Percentiles rank a stretch among this genome's conserved stretches.
Conservation (phyloP, 768 basidiomycete species). For the Kwoniella dendrophila region DNA sequence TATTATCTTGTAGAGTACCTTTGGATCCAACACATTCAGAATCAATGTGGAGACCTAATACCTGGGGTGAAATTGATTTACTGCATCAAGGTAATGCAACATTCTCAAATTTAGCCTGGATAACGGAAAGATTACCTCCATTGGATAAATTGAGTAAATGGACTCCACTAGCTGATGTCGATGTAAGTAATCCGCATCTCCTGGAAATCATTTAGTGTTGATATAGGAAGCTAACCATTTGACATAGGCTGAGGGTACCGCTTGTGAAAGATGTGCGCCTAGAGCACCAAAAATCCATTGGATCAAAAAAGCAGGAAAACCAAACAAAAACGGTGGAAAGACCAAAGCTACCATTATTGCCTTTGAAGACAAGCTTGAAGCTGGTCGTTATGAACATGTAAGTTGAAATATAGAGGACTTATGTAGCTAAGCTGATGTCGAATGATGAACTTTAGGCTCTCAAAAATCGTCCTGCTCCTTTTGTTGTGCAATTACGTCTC, state of each 20-base stretch:
- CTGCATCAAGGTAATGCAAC: conserved; percentile 74
- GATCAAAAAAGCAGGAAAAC: conserved; percentile 59
- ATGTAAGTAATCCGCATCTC: conserved; percentile 46
- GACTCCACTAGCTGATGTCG: conserved; percentile 63
- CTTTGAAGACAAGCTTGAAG: conserved; percentile 80
- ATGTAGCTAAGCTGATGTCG: conserved; percentile 5
- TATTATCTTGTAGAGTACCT: conserved; percentile 75
- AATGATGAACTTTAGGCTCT: conserved; percentile 58
- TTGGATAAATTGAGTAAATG: conserved; percentile 72
- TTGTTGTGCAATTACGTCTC: conserved; percentile 72
- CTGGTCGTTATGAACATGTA: conserved; percentile 80
- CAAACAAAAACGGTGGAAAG: conserved; percentile 47
- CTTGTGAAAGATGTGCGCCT: conserved; percentile 82
- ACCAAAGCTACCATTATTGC: conserved; percentile 66
- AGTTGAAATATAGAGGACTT: conserved; percentile 7
- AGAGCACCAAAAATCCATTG: conserved; percentile 73
- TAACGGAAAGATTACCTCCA: conserved; percentile 77
- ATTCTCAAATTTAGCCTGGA: conserved; percentile 81
- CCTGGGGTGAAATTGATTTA: conserved; percentile 81
- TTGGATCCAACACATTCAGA: conserved; percentile 68
- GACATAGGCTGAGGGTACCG: conserved; percentile 35
- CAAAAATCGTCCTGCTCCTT: conserved; percentile 81
- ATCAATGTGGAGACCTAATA: conserved; percentile 72
- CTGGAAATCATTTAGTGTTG: not conserved
- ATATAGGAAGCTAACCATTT: not conserved